phyloP scores from a whole-genome alignment of 2,329 filamentous ascomycete species.

The Cladophialophora exuberans region DNA sequence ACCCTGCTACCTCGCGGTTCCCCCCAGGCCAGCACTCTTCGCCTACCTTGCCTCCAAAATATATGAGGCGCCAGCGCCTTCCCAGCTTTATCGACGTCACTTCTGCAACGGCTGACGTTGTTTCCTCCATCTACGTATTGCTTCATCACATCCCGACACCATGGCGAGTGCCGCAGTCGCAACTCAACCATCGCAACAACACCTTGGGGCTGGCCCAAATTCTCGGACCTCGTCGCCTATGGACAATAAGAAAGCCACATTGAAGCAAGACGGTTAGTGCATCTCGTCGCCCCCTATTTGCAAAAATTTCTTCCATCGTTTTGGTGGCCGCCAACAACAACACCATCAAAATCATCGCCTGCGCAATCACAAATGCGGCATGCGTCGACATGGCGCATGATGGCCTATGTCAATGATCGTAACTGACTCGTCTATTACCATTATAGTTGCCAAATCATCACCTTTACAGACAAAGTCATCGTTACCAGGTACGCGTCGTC shows the following conservation, averaged over 20 bases:
- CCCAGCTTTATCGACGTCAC: slow-evolving; percentile 32
- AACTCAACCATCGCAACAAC: slow-evolving; percentile 33
- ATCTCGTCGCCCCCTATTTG: slow-evolving; percentile 25
- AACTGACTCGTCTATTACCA: slow-evolving; percentile 19
- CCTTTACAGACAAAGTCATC: slow-evolving; percentile 30
- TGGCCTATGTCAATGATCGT: not conserved
- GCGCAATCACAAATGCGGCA: slow-evolving; percentile 10
- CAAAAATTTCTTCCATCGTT: slow-evolving; percentile 21
- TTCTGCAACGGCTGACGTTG: slow-evolving; percentile 33
- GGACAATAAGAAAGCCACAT: slow-evolving; percentile 46
- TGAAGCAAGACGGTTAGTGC: slow-evolving; percentile 45
- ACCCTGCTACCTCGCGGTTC: slow-evolving; percentile 19
- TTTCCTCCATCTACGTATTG: slow-evolving; percentile 31
- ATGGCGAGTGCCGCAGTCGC: slow-evolving; percentile 32
- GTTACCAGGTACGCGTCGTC: slow-evolving; percentile 31
- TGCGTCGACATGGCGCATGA: slow-evolving; percentile 7
- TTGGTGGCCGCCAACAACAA: slow-evolving; percentile 1
- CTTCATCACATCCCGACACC: slow-evolving; percentile 32
- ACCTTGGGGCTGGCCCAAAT: slow-evolving; percentile 33
- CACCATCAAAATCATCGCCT: slow-evolving; percentile 18
- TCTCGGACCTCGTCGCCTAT: slow-evolving; percentile 45
- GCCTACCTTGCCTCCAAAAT: slow-evolving; percentile 26
- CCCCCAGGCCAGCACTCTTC: slow-evolving; percentile 23
- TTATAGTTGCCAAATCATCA: slow-evolving; percentile 24
- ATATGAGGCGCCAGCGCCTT: slow-evolving; percentile 32